Conservation (phyloP, 176 grass and related monocot genomes). For the Pontederia crassipes region DNA sequence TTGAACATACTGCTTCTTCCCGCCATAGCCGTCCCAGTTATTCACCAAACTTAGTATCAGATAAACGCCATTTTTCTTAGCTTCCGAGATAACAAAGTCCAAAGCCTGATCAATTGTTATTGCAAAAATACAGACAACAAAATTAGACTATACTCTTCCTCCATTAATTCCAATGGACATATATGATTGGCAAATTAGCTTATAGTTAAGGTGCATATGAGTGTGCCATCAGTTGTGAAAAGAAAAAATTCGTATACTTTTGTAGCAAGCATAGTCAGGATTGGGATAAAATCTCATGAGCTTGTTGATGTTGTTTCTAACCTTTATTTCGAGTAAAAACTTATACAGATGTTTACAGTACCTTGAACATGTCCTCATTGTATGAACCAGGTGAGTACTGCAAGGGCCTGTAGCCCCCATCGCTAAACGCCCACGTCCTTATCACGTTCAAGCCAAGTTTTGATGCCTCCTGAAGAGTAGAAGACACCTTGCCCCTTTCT, state of each 20-base stretch:
- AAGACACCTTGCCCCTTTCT: constrained; percentile 42
- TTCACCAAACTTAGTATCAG: constrained; percentile 65
- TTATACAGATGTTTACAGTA: not conserved
- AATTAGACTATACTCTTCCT: not conserved
- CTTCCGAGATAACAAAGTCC: constrained; percentile 55
- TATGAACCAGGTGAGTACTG: constrained; percentile 65
- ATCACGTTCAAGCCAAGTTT: constrained; percentile 35
- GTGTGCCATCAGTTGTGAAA: no score
- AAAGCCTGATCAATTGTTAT: constrained; percentile 34
- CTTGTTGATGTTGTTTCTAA: no score
- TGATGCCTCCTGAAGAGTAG: constrained; percentile 33
- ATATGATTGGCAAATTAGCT: no score
- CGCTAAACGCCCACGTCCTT: constrained; percentile 80
- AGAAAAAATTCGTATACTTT: no score
- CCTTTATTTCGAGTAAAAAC: no score
- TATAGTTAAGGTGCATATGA: no score
- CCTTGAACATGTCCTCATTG: constrained; percentile 57
- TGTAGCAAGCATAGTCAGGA: no score
- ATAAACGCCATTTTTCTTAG: constrained; percentile 44
- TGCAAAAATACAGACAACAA: not conserved
- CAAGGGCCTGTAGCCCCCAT: constrained; percentile 53
- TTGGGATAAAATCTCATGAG: no score
- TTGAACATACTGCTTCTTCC: constrained; percentile 66
- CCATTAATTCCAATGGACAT: not conserved
- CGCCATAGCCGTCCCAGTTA: constrained; percentile 66